Percentiles rank a stretch among this genome's conserved stretches.
Evolutionary conservation across 345 rosid genomes (phyloP).

Genomic region (Litchi chinensis): DNA sequence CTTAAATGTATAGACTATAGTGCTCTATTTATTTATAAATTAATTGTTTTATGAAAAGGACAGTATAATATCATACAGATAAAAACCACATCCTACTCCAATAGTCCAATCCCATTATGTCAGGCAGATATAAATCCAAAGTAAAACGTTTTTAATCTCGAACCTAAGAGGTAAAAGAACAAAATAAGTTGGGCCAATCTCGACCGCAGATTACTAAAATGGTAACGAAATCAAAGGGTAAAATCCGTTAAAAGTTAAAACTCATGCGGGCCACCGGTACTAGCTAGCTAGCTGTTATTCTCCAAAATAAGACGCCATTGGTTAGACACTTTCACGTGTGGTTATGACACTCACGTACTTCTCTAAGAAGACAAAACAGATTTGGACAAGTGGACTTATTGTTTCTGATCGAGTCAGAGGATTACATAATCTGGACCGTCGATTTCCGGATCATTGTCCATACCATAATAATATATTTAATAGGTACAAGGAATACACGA

Average conservation of each 20-base stretch:
- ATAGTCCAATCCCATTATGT: too few relatives aligned
- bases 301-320: neutral
- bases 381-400: neutral
- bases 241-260: too few relatives aligned
- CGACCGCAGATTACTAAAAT: neutral
- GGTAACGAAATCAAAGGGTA: neutral
- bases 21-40: too few relatives aligned
- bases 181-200: neutral
- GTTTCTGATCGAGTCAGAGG: neutral
- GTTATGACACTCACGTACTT: neutral
- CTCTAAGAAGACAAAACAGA: neutral
- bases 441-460: neutral
- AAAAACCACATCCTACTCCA: too few relatives aligned
- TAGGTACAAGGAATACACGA: too few relatives aligned
- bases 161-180: too few relatives aligned
- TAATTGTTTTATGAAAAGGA: too few relatives aligned
- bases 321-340: slow-evolving; percentile 13
- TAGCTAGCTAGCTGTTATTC: neutral
- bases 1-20: too few relatives aligned
- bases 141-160: too few relatives aligned
- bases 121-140: too few relatives aligned
- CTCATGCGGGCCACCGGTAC: neutral
- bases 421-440: neutral
- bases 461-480: too few relatives aligned
- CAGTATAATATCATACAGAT: too few relatives aligned